Conservation (phyloP, 2,329 filamentous ascomycete species). For the Pseudogymnoascus sp. region DNA sequence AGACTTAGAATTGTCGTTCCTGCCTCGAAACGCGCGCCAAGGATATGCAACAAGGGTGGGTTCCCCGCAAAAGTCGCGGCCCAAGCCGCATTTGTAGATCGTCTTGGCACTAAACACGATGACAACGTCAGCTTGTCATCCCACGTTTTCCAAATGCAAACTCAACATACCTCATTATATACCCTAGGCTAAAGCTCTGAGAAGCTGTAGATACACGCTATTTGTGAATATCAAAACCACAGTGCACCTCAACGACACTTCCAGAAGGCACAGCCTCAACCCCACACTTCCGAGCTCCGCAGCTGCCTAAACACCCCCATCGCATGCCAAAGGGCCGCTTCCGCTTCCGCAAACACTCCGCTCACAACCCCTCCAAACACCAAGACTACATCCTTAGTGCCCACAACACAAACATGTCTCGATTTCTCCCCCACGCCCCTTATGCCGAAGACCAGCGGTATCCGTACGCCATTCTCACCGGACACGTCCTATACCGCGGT, state of each 20-base stretch:
- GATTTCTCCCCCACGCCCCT: conserved; percentile 41
- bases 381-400: background rate
- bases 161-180: background rate
- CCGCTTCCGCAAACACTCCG: background rate
- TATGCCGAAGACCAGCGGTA: conserved; percentile 59
- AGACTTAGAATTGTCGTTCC: background rate
- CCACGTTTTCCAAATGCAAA: background rate
- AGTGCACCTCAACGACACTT: background rate
- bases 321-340: background rate
- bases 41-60: background rate
- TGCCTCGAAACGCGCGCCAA: background rate
- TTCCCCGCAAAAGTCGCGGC: background rate
- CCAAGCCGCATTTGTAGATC: background rate
- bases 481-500: conserved; percentile 52
- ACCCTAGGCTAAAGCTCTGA: background rate
- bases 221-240: background rate
- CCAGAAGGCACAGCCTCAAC: background rate
- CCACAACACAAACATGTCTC: conserved; percentile 40
- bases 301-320: background rate
- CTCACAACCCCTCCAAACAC: background rate
- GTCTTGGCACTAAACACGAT: background rate
- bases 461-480: conserved; percentile 46
- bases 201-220: background rate
- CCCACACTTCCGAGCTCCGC: background rate
- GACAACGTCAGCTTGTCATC: background rate